phyloP scores from a whole-genome alignment of 2,329 filamentous ascomycete genomes.

The Herpotrichia juniperi region DNA sequence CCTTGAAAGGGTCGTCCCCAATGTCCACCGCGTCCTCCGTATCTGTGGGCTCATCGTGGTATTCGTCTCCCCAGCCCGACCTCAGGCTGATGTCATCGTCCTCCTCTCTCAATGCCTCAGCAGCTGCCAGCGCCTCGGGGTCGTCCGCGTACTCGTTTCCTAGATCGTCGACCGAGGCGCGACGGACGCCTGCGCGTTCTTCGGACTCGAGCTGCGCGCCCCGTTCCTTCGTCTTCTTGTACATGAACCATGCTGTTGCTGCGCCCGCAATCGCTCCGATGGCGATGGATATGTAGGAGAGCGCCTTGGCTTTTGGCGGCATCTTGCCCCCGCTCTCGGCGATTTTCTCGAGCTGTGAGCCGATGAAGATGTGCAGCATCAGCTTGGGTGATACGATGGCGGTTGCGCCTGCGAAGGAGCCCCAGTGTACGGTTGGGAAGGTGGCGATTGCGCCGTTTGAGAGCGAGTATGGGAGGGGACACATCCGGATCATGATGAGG shows the following conservation, averaged over 20 bases:
- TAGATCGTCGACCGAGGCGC: constrained; percentile 41
- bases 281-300: constrained; percentile 84
- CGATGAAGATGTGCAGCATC: constrained; percentile 91
- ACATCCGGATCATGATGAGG: constrained; percentile 88
- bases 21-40: constrained; percentile 49
- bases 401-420: constrained; percentile 80
- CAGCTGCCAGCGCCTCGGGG: constrained; percentile 49
- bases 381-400: constrained; percentile 84
- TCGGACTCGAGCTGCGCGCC: constrained; percentile 57
- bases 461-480: constrained; percentile 88
- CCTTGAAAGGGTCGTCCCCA: constrained; percentile 52
- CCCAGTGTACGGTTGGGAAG: constrained; percentile 82
- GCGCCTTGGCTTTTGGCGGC: constrained; percentile 74
- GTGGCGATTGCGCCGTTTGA: constrained; percentile 95
- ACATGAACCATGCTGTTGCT: constrained; percentile 83
- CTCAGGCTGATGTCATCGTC: constrained; percentile 59
- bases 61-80: constrained; percentile 54
- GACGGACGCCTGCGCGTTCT: constrained; percentile 46
- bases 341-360: constrained; percentile 78
- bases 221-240: constrained; percentile 62
- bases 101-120: constrained; percentile 51
- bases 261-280: constrained; percentile 74
- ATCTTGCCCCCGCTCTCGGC: constrained; percentile 86
- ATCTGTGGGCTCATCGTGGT: constrained; percentile 50
- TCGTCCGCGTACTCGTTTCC: constrained; percentile 53